These are phyloP conservation scores for Adiantum capillusveneris DNA, from an alignment of 75 land plant genomes.

Conservation along the genomic window DNA sequence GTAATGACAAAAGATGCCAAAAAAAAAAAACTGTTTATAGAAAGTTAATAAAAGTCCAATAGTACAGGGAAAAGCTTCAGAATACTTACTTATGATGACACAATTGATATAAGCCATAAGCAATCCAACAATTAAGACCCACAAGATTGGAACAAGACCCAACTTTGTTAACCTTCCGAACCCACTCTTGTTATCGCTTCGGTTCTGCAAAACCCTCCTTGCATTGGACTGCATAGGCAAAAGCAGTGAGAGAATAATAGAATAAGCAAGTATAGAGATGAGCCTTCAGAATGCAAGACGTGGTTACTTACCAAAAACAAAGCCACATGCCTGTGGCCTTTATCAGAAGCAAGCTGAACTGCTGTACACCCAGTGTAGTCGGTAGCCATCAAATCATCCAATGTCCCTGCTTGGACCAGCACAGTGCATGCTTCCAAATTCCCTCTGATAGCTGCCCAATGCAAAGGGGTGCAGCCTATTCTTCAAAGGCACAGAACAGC, in stretches of 20 bases:
- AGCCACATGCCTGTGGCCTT: slow-evolving; percentile 97
- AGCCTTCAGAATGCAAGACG: background rate
- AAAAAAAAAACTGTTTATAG: background rate
- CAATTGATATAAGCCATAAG: slow-evolving; percentile 61
- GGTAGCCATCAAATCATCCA: slow-evolving; percentile 71
- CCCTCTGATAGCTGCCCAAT: slow-evolving; percentile 99
- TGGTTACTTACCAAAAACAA: slow-evolving; percentile 88
- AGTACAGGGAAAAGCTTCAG: too few species aligned
- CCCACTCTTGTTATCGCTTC: slow-evolving; percentile 61
- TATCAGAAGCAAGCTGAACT: slow-evolving; percentile 92
- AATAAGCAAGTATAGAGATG: too few species aligned
- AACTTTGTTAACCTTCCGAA: slow-evolving; percentile 68
- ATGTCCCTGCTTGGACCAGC: slow-evolving; percentile 89
- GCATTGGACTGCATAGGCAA: slow-evolving; percentile 76
- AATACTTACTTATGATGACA: slow-evolving; percentile 69
- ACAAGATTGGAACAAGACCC: slow-evolving; percentile 90
- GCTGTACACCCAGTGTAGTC: slow-evolving; percentile 86
- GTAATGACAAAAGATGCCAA: too few species aligned
- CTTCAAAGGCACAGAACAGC: slow-evolving; percentile 2
- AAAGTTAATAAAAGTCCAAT: background rate
- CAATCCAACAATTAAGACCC: slow-evolving; percentile 54
- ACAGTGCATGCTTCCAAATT: slow-evolving; percentile 98
- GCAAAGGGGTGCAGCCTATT: slow-evolving; percentile 94
- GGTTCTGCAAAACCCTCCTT: slow-evolving; percentile 67
- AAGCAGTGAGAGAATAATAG: slow-evolving; percentile 3